Evolutionary conservation across 2,329 filamentous ascomycete species (phyloP), one percentile per base, ranked within the genome.

Genomic region (Alternaria sp.): DNA sequence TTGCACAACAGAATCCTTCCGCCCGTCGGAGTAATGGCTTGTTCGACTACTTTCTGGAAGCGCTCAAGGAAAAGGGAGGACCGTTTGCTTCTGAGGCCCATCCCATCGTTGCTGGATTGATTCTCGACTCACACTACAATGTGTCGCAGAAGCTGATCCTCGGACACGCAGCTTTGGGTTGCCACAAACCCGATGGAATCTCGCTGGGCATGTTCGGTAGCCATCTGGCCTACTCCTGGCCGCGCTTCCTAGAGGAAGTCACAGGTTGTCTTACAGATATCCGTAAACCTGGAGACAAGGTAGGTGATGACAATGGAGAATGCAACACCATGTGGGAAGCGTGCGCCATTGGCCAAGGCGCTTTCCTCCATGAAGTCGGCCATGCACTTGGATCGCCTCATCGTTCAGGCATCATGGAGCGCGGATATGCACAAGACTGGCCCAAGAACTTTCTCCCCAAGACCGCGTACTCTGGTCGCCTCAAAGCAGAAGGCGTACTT

Each of bases 51-150:
- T 76, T 76, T 55, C 41, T 61, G 12, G 67, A 68, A 38, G 71
- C 72, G 3, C 61, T 77, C 11, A 67, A 64, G 20, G 47, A 68
- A 7, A 54, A 67, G 24, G 73, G 69, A 18, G 70, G 66, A 2
- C 67, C 68, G 0, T 76, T 77, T 49, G 55, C 66, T 72, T 96
- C 93, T 30, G 88, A 62, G 12, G 59, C 67, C 14, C 63, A 57
- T 12, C 71, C 72, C 4, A 62, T 74, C n/a, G 69, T 76, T 22
- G 73, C 75, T 9, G 74, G 72, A 11, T 49, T 77, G 24, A 74
- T 77, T 32, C 59, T 76, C 3, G 74, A 77, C 57, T 68, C 71
- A 11, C 67, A 71, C 22, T 76, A 72, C 57, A 69, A 63, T 7
- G 32, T 64, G 18, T 57, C 64, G 7, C 62, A 71, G 8, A 60